Evolutionary conservation across 1,139 yeast species (phyloP).

Genomic region (Tardiomyces depauwii): DNA sequence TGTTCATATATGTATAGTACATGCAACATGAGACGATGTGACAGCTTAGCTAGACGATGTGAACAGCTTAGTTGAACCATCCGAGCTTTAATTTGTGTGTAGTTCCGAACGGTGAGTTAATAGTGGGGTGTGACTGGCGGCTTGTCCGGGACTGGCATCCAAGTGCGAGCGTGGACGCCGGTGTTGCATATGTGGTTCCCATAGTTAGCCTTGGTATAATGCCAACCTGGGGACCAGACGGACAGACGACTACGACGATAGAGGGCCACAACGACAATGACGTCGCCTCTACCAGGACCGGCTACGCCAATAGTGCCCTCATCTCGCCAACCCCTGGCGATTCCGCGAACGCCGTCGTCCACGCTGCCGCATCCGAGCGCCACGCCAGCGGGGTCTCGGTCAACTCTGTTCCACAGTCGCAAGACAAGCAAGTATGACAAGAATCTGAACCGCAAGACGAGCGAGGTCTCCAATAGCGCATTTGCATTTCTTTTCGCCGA

Average conservation of each 20-base stretch:
- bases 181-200: no score
- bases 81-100: no score
- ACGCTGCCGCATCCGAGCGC: background rate
- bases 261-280: background rate
- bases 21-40: background rate
- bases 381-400: background rate
- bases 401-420: background rate
- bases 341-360: background rate
- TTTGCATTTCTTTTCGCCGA: constrained; percentile 65
- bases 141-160: no score
- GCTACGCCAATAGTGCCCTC: background rate
- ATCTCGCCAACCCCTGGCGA: background rate
- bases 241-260: no score
- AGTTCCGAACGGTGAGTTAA: no score
- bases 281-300: background rate
- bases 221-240: no score
- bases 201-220: no score
- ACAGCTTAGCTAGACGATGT: no score
- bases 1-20: constrained; percentile 4
- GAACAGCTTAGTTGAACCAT: no score
- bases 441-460: constrained; percentile 50
- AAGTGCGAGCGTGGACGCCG: no score
- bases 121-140: no score
- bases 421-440: constrained; percentile 46
- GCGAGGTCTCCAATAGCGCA: constrained; percentile 57